These are phyloP conservation scores for Diaporthe sp. DNA, from an alignment of 2,329 filamentous ascomycete genomes.

Conservation along the genomic window DNA sequence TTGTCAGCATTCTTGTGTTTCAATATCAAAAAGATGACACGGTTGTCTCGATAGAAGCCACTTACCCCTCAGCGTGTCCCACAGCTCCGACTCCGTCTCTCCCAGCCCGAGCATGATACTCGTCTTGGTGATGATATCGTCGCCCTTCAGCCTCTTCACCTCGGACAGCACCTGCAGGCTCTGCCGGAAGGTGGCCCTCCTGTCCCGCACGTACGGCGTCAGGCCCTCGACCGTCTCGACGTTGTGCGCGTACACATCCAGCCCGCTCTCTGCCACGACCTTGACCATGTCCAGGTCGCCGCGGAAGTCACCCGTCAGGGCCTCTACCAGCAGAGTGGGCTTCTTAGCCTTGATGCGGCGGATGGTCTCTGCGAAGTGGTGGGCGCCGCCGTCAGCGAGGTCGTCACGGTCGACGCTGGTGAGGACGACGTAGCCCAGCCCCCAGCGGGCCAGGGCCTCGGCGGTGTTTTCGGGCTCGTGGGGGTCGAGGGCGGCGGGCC, in stretches of 20 bases:
- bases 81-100: slow-evolving; percentile 89
- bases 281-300: slow-evolving; percentile 90
- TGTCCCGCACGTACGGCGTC: slow-evolving; percentile 90
- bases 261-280: slow-evolving; percentile 85
- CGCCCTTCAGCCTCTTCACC: slow-evolving; percentile 80
- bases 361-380: slow-evolving; percentile 94
- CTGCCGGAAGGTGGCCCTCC: slow-evolving; percentile 90
- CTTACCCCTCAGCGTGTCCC: slow-evolving; percentile 79
- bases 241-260: slow-evolving; percentile 98
- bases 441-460: slow-evolving; percentile 93
- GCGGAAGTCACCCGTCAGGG: slow-evolving; percentile 87
- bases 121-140: slow-evolving; percentile 94
- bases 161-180: slow-evolving; percentile 84
- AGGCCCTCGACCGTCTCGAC: slow-evolving; percentile 94
- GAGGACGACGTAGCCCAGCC: slow-evolving; percentile 93
- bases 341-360: slow-evolving; percentile 91
- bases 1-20: background rate
- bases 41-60: background rate
- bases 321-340: slow-evolving; percentile 83
- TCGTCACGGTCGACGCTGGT: slow-evolving; percentile 96
- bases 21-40: background rate
- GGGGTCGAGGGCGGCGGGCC: slow-evolving; percentile 84
- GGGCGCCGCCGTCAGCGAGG: slow-evolving; percentile 86
- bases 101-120: slow-evolving; percentile 97
- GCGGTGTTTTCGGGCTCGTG: slow-evolving; percentile 98